Conservation (phyloP, 192 early-diverging fungal genomes). For the Podila horticola region DNA sequence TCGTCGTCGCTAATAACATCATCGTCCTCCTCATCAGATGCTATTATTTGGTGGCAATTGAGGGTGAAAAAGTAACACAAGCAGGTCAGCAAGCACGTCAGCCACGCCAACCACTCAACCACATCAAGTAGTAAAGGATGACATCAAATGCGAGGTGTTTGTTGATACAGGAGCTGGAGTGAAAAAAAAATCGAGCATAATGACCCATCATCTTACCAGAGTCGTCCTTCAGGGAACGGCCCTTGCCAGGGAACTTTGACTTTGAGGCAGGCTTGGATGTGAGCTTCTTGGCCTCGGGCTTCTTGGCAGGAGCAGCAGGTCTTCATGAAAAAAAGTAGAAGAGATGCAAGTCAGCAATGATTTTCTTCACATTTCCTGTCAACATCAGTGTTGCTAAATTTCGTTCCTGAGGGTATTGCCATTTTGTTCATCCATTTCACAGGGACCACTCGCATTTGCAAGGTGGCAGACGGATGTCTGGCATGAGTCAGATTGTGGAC, state of each 20-base stretch:
- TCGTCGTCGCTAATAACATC: slow-evolving; percentile 24
- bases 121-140: slow-evolving; percentile 4
- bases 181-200: background rate
- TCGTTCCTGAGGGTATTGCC: no score
- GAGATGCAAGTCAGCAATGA: background rate
- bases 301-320: slow-evolving; percentile 25
- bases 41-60: background rate
- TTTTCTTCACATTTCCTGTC: no score
- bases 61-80: background rate
- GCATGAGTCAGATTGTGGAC: background rate
- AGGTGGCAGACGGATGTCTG: background rate
- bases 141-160: background rate
- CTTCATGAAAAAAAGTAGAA: background rate
- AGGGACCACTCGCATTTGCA: background rate
- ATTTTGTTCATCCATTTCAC: slow-evolving; percentile 1
- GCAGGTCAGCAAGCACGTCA: background rate
- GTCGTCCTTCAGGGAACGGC: slow-evolving; percentile 18
- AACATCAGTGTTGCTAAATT: no score
- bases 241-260: slow-evolving; percentile 51
- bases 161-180: background rate
- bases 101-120: background rate
- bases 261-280: slow-evolving; percentile 23
- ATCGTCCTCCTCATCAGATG: slow-evolving; percentile 35
- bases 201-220: background rate
- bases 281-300: slow-evolving; percentile 27